phyloP scores from a whole-genome alignment of 2,329 filamentous ascomycete genomes.

The Colletotrichum sidae region DNA sequence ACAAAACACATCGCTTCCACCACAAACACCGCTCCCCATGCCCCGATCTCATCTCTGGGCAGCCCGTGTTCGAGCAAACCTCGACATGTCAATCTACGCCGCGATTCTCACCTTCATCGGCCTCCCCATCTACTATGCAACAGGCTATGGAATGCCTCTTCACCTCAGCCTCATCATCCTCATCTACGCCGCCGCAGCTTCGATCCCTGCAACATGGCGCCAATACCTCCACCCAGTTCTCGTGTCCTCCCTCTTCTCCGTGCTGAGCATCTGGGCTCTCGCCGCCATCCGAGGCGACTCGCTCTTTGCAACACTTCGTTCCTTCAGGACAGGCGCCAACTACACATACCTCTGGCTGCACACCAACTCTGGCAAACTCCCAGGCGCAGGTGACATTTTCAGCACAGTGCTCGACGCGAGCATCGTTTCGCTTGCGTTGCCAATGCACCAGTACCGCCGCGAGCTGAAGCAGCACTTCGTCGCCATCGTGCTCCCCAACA shows the following conservation, averaged over 20 bases:
- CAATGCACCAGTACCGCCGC: constrained; percentile 70
- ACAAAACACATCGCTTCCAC: constrained; percentile 40
- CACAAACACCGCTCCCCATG: constrained; percentile 55
- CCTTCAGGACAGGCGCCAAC: constrained; percentile 64
- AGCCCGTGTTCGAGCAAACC: constrained; percentile 54
- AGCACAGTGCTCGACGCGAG: constrained; percentile 65
- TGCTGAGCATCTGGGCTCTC: constrained; percentile 65
- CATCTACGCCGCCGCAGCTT: constrained; percentile 61
- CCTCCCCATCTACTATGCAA: constrained; percentile 65
- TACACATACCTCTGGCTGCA: constrained; percentile 65
- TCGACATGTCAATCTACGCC: constrained; percentile 59
- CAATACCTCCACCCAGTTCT: constrained; percentile 69
- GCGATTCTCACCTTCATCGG: constrained; percentile 62
- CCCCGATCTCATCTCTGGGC: constrained; percentile 64
- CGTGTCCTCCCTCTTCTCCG: constrained; percentile 64
- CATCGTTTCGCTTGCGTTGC: constrained; percentile 69
- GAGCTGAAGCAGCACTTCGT: constrained; percentile 66
- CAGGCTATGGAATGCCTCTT: constrained; percentile 63
- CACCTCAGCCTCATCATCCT: constrained; percentile 62
- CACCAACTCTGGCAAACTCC: constrained; percentile 44
- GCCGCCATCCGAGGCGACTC: constrained; percentile 56
- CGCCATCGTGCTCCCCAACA: constrained; percentile 65
- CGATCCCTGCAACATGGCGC: constrained; percentile 60
- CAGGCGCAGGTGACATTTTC: constrained; percentile 69
- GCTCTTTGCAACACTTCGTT: constrained; percentile 54